Base-by-base conservation (phyloP, 2,329 filamentous ascomycete genomes). In the Colletotrichum musicola region DNA sequence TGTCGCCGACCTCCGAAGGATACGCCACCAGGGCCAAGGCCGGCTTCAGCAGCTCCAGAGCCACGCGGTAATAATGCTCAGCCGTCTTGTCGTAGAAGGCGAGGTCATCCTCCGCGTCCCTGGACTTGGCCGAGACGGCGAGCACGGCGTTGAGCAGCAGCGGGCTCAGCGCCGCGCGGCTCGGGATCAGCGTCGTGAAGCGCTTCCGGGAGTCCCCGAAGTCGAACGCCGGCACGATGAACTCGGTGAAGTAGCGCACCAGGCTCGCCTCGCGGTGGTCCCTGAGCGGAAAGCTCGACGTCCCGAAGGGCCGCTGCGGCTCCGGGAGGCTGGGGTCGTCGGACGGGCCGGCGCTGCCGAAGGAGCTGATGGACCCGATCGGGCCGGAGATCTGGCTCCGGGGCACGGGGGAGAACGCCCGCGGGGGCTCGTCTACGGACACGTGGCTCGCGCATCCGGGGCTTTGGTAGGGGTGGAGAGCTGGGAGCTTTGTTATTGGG, bases 11-110 rank as follows among this genome's bases (percentile, higher is more conserved):
- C 9, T 66, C 50, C 10, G 13, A 22, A 4, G 12, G 18, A 6
- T 6, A 20, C 1, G 35, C 27, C 10, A n/a, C 35, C n/a, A 56
- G 35, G 4, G n/a, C 35, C n/a, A 56, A 25, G 4, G n/a, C 49
- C 1, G 57, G 63, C 7, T 30, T 20, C 2, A 66, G 30, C 18
- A 50, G 16, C 4, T 38, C 35, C 10, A 66, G 22, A 1, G 63
- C 50, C 6, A 14, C 22, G 0, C 27, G 20, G 22, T 44, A 51
- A 6, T 66, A 66, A 3, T 60, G 50, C 5, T 62, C 51, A 4
- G 63, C 63, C 4, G 63, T 49, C 22, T 66, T 66, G 13, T 66
- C 58, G 13, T 62, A 66, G 13, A 66, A 62, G 3, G 44, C 44
- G 1, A 66, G 49, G 4, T 18, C 35, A 0, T 1, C 50, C 1